phyloP scores from a whole-genome alignment of 176 grass and related monocot genomes.

The Eremochloa ophiuroides region DNA sequence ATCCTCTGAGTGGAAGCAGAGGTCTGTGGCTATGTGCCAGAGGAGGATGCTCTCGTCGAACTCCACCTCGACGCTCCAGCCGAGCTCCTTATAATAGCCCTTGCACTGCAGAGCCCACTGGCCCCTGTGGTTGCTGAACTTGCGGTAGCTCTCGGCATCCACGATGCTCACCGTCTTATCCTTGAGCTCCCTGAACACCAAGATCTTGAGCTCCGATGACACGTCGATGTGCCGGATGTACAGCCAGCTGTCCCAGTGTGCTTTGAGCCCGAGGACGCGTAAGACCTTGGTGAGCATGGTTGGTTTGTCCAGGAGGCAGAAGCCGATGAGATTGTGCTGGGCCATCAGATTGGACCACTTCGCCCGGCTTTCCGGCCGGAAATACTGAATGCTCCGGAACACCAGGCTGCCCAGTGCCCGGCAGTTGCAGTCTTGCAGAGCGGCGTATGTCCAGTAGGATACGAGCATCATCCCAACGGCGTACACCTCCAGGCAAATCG shows the following conservation, averaged over 20 bases:
- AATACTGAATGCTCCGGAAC: constrained; percentile 11
- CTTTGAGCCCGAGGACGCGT: constrained; percentile 32
- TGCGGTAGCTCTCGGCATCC: constrained; percentile 31
- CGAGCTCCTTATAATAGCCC: constrained; percentile 42
- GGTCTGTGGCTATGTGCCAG: constrained; percentile 47
- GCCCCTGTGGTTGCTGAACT: constrained; percentile 37
- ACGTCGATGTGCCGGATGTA: constrained; percentile 33
- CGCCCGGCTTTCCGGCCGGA: constrained; percentile 21
- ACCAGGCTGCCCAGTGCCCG: constrained; percentile 2
- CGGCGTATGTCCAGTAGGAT: constrained; percentile 42
- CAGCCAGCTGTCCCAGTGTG: constrained; percentile 25
- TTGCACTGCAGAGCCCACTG: constrained; percentile 43
- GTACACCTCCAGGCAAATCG: constrained; percentile 28
- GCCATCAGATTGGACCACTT: constrained; percentile 46
- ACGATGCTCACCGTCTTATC: constrained; percentile 34
- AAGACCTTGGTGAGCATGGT: constrained; percentile 15
- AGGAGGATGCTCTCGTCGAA: constrained; percentile 47
- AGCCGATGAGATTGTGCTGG: constrained; percentile 42
- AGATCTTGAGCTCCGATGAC: constrained; percentile 23
- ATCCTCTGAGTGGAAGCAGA: constrained; percentile 22
- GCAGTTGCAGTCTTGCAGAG: neutral
- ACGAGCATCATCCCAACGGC: constrained; percentile 44
- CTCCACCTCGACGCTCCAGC: constrained; percentile 39
- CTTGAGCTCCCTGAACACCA: constrained; percentile 43
- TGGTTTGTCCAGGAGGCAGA: constrained; percentile 30